Evolutionary conservation across 176 grass and related monocot genomes (phyloP).

Genomic region (Musa schizocarpa): DNA sequence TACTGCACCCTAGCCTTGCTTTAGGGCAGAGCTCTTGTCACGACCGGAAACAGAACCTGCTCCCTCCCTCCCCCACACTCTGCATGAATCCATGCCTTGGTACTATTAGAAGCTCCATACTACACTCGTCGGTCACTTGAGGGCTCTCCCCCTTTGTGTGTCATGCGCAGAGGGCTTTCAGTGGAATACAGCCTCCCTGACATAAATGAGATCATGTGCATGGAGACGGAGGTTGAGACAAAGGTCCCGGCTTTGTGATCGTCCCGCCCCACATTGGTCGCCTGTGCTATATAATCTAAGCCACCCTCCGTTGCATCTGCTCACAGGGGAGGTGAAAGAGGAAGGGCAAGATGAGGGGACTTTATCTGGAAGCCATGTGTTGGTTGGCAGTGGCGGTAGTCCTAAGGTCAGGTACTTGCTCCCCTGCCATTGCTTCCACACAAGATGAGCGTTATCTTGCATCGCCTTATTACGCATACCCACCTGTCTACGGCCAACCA

Average conservation of each 20-base stretch:
- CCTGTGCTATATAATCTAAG: no score
- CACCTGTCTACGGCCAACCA: neutral
- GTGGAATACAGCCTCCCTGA: neutral
- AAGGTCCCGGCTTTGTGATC: neutral
- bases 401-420: no score
- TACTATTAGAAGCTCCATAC: neutral
- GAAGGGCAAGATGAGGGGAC: neutral
- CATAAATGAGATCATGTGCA: neutral
- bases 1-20: neutral
- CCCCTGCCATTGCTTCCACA: neutral
- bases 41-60: neutral
- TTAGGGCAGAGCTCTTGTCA: no score
- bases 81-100: neutral
- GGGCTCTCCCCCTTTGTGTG: neutral
- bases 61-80: neutral
- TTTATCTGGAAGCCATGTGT: neutral
- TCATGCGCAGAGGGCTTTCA: neutral
- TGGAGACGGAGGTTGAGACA: neutral
- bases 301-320: no score
- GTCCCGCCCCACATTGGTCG: no score
- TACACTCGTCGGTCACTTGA: neutral
- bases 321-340: neutral
- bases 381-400: neutral
- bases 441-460: neutral
- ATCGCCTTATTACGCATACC: neutral